Evolutionary conservation across 2,329 filamentous ascomycete genomes (phyloP).

Genomic region (Fusarium transvaalense): DNA sequence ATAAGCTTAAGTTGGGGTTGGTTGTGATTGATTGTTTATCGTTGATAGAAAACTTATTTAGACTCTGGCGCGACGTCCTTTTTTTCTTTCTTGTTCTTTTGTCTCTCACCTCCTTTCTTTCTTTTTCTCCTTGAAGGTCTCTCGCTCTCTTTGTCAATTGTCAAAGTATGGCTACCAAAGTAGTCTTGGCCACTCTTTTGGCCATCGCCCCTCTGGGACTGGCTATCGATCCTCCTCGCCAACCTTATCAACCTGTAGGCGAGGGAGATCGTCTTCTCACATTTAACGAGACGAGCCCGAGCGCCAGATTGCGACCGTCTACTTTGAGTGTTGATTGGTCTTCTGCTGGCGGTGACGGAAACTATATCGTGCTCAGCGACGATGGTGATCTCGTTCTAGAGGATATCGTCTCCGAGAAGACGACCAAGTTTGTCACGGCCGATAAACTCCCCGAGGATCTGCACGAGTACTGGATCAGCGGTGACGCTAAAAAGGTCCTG

Average conservation of each 20-base stretch:
- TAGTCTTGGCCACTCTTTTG: slow-evolving; percentile 34
- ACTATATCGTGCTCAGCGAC: slow-evolving; percentile 66
- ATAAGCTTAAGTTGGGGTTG: slow-evolving; percentile 33
- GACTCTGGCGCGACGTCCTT: background rate
- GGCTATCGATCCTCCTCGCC: slow-evolving; percentile 64
- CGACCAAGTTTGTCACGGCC: slow-evolving; percentile 68
- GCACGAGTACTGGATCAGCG: slow-evolving; percentile 71
- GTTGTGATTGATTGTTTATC: background rate
- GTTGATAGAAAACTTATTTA: slow-evolving; percentile 1
- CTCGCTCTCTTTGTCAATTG: background rate
- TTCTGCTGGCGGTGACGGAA: slow-evolving; percentile 69
- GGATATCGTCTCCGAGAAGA: slow-evolving; percentile 70
- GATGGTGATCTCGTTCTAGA: slow-evolving; percentile 69
- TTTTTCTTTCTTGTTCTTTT: too few species aligned
- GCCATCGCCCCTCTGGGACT: slow-evolving; percentile 34
- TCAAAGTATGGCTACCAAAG: slow-evolving; percentile 26
- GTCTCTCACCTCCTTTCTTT: background rate
- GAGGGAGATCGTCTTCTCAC: slow-evolving; percentile 68
- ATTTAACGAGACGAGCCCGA: slow-evolving; percentile 70
- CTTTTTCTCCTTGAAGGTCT: background rate
- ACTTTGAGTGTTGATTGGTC: slow-evolving; percentile 69
- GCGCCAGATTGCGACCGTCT: slow-evolving; percentile 59
- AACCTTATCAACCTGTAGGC: slow-evolving; percentile 67
- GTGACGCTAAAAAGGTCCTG: slow-evolving; percentile 69
- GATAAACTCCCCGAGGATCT: slow-evolving; percentile 68